phyloP scores from a whole-genome alignment of 306 rosid genomes.

The Prunus mongolica region DNA sequence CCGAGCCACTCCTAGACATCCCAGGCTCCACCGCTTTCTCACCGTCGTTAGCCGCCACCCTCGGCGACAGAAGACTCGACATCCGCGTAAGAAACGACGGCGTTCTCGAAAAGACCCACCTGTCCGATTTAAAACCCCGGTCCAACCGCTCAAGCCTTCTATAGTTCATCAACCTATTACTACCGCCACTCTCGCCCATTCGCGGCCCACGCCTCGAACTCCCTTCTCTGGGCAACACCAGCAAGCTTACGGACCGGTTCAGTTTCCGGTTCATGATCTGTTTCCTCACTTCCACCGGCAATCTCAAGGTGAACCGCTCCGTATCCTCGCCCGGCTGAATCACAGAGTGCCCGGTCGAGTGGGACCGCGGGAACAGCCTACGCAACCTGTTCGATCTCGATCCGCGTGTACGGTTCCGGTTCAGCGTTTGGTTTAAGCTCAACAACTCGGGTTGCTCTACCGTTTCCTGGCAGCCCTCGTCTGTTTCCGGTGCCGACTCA shows the following conservation, averaged over 20 bases:
- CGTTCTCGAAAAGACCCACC: slow-evolving; percentile 59
- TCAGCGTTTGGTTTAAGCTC: slow-evolving; percentile 32
- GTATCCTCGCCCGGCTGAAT: slow-evolving; percentile 69
- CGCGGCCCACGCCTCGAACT: slow-evolving; percentile 64
- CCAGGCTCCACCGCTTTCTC: slow-evolving; percentile 40
- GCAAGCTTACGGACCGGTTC: slow-evolving; percentile 62
- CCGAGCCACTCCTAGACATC: slow-evolving; percentile 15
- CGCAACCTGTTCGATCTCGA: slow-evolving; percentile 31
- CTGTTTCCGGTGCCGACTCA: background rate
- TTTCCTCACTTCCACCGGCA: slow-evolving; percentile 70
- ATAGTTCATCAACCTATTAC: slow-evolving; percentile 40
- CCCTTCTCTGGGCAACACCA: slow-evolving; percentile 44
- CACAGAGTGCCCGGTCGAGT: slow-evolving; percentile 84
- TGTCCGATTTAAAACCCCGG: slow-evolving; percentile 57
- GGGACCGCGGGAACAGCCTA: slow-evolving; percentile 59
- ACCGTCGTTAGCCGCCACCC: slow-evolving; percentile 18
- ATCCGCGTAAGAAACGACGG: slow-evolving; percentile 61
- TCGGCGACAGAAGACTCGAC: slow-evolving; percentile 57
- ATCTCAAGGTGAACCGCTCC: slow-evolving; percentile 72
- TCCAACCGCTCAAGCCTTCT: slow-evolving; percentile 38
- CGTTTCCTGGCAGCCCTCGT: background rate
- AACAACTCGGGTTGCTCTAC: slow-evolving; percentile 8
- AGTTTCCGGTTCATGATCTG: slow-evolving; percentile 51
- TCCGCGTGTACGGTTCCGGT: slow-evolving; percentile 52
- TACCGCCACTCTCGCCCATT: slow-evolving; percentile 45